Evolutionary conservation across 2,329 filamentous ascomycete species (phyloP).

Genomic region (Aspergillus sp.): DNA sequence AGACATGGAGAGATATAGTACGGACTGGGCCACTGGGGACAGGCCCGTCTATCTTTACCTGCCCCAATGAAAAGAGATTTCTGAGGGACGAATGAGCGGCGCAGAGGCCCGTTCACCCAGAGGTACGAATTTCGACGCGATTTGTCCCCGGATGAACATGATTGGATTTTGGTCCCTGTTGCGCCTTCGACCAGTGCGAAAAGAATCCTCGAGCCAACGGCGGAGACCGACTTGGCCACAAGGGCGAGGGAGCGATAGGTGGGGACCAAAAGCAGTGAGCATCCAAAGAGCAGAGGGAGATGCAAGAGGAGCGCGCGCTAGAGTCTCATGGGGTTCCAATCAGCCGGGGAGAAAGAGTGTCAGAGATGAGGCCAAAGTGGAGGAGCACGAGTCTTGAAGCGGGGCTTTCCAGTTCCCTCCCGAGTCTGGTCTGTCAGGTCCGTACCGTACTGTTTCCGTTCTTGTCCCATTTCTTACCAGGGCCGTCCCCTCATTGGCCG

Average conservation of each 20-base stretch:
- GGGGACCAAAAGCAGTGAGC: slow-evolving; percentile 10
- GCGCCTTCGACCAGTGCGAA: slow-evolving; percentile 6
- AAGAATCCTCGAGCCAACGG: slow-evolving; percentile 20
- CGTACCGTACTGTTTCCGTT: slow-evolving; percentile 10
- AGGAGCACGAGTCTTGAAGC: neutral
- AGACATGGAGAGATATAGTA: slow-evolving; percentile 30
- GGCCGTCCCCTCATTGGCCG: slow-evolving; percentile 3
- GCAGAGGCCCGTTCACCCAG: slow-evolving; percentile 27
- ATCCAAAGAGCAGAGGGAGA: slow-evolving; percentile 15
- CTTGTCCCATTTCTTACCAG: neutral
- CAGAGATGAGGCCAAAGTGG: slow-evolving; percentile 10
- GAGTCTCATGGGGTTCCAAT: slow-evolving; percentile 22
- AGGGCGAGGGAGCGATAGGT: slow-evolving; percentile 16
- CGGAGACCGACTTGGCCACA: slow-evolving; percentile 15
- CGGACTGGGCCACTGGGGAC: slow-evolving; percentile 11
- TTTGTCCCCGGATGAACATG: slow-evolving; percentile 14
- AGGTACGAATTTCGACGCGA: slow-evolving; percentile 10
- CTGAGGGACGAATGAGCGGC: slow-evolving; percentile 16
- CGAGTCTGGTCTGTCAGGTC: neutral
- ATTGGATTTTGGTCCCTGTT: slow-evolving; percentile 20
- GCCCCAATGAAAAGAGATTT: slow-evolving; percentile 16
- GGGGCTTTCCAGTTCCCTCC: slow-evolving; percentile 1
- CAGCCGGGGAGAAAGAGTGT: slow-evolving; percentile 14
- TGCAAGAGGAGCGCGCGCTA: slow-evolving; percentile 8
- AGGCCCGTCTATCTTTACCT: slow-evolving; percentile 10